These are phyloP conservation scores for Wickerhamiella sorbophila DNA, from an alignment of 805 yeast species.

Conservation along the genomic window DNA sequence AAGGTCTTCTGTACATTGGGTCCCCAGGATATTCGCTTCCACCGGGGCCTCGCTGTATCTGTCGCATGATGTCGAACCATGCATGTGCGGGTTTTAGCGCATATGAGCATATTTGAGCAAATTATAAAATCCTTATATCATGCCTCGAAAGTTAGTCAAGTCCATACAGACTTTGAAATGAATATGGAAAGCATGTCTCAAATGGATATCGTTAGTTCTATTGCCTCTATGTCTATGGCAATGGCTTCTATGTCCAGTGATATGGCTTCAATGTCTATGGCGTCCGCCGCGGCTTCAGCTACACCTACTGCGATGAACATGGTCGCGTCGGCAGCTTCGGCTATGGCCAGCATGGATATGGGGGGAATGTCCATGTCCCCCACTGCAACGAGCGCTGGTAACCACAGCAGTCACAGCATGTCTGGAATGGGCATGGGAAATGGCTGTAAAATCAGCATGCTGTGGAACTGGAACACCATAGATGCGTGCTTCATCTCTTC, in stretches of 20 bases:
- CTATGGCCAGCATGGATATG: constrained; percentile 4
- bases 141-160: too few species aligned
- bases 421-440: constrained; percentile 10
- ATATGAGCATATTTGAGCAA: too few species aligned
- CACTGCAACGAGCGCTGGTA: constrained; percentile 1
- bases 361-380: constrained; percentile 5
- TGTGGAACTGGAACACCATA: constrained; percentile 63
- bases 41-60: too few species aligned
- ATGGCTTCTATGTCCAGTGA: constrained; percentile 9
- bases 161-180: too few species aligned
- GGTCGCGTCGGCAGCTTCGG: constrained; percentile 1
- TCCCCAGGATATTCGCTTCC: too few species aligned
- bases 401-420: constrained; percentile 6
- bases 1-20: too few species aligned
- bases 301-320: constrained; percentile 11
- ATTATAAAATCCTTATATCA: too few species aligned
- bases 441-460: constrained; percentile 33
- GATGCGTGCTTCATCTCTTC: constrained; percentile 50
- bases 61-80: too few species aligned
- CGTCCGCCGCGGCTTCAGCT: constrained; percentile 8
- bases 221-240: constrained; percentile 2
- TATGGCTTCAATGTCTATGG: constrained; percentile 14
- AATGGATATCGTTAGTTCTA: background rate
- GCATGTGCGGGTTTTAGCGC: too few species aligned
- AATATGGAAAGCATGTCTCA: background rate